Evolutionary conservation across 1,284 basidiomycete species (phyloP).

Genomic region (Irpex sp.): DNA sequence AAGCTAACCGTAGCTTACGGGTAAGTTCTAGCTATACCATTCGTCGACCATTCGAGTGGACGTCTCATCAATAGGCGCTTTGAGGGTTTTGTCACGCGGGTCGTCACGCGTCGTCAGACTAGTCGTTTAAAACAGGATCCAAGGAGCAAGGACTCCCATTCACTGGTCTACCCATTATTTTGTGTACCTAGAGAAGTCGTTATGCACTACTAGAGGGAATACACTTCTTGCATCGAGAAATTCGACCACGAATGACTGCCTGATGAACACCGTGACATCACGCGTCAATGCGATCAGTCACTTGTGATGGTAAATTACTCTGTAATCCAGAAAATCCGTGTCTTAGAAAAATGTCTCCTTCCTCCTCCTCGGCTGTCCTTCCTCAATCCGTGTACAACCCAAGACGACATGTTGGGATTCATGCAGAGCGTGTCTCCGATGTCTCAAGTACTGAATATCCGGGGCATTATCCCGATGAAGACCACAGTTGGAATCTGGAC

Average conservation of each 20-base stretch:
- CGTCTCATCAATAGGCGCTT: too few species aligned
- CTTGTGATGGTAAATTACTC: background rate
- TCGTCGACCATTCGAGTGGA: too few species aligned
- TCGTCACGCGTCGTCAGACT: too few species aligned
- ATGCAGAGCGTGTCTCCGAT: conserved; percentile 75
- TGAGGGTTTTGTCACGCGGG: too few species aligned
- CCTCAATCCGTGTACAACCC: conserved; percentile 29
- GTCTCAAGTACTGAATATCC: conserved; percentile 87
- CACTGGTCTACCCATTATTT: too few species aligned
- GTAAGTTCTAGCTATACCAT: too few species aligned
- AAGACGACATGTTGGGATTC: conserved; percentile 50
- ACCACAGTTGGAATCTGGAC: conserved; percentile 78
- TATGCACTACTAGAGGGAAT: too few species aligned
- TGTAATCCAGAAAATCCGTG: background rate
- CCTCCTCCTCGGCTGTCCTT: conserved; percentile 14
- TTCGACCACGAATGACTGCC: too few species aligned
- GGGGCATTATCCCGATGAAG: conserved; percentile 81
- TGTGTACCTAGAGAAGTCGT: too few species aligned
- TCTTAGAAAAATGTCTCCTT: conserved; percentile 21
- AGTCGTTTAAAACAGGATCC: too few species aligned
- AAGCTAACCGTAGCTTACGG: background rate
- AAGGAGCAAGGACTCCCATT: too few species aligned
- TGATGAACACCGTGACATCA: background rate
- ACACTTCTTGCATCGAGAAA: too few species aligned
- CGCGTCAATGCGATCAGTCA: background rate